These are phyloP conservation scores for Nitzschia putrida DNA, from an alignment of 108 stramenopile species.

Conservation along the genomic window DNA sequence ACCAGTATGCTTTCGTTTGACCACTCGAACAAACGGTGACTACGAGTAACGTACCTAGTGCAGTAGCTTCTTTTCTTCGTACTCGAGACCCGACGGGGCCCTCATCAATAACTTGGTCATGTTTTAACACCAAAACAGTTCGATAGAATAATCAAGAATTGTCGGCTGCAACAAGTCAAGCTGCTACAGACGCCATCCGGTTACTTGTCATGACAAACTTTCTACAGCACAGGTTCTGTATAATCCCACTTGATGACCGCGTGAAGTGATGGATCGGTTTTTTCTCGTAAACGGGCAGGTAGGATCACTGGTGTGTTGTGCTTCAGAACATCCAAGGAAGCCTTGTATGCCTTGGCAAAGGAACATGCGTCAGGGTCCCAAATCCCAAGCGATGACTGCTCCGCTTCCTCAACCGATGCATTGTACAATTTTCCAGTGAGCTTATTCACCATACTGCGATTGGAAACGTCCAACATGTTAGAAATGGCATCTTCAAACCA, in stretches of 20 bases:
- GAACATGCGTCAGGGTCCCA: constrained; percentile 16
- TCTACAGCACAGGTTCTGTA: no score
- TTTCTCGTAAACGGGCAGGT: background rate
- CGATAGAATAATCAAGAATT: no score
- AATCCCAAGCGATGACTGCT: background rate
- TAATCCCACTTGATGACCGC: background rate
- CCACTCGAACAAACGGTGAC: no score
- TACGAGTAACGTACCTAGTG: no score
- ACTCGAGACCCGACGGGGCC: no score
- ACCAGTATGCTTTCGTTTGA: no score
- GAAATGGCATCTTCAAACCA: background rate
- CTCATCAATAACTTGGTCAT: no score
- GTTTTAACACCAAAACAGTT: no score
- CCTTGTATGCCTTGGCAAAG: constrained; percentile 8
- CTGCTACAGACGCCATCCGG: no score
- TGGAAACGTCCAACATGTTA: background rate
- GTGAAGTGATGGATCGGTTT: background rate
- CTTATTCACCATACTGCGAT: background rate
- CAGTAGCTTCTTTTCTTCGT: no score
- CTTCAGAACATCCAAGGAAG: constrained; percentile 1
- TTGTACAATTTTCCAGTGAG: background rate
- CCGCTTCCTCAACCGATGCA: background rate
- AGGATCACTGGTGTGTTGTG: background rate
- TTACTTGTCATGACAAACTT: no score
- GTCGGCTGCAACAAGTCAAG: no score